A percentile compares a stretch with the other conserved stretches of the same genome.
phyloP scores from a whole-genome alignment of 1,284 basidiomycete genomes.

The Austroboletus novae-zelandiae region DNA sequence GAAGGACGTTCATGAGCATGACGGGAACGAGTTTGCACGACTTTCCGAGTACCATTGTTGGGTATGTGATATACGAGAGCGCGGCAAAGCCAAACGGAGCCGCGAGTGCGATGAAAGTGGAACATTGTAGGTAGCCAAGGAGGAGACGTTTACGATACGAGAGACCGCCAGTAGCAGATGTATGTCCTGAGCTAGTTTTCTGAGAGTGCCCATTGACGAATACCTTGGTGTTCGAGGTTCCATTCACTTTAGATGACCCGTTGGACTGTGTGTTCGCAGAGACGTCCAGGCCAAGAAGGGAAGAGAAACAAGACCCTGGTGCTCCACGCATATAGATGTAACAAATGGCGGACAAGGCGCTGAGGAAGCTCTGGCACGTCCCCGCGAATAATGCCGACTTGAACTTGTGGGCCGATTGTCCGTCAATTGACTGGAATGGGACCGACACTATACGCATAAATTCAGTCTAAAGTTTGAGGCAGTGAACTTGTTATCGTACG shows the following conservation, averaged over 20 bases:
- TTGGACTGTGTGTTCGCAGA: conserved; percentile 21
- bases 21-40: conserved; percentile 98
- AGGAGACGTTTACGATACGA: conserved; percentile 53
- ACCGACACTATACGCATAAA: conserved; percentile 61
- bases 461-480: conserved; percentile 6
- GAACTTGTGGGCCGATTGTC: conserved; percentile 71
- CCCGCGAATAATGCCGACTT: conserved; percentile 86
- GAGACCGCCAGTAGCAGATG: conserved; percentile 42
- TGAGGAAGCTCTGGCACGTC: conserved; percentile 82
- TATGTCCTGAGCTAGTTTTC: conserved; percentile 33
- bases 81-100: conserved; percentile 95
- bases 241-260: conserved; percentile 24
- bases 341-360: conserved; percentile 71
- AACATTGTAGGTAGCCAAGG: conserved; percentile 76
- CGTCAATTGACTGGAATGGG: conserved; percentile 72
- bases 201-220: conserved; percentile 20
- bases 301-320: conserved; percentile 46
- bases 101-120: conserved; percentile 86
- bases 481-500: conserved; percentile 46
- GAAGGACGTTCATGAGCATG: conserved; percentile 90
- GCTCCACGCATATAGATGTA: conserved; percentile 77
- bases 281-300: conserved; percentile 55
- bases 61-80: conserved; percentile 95
- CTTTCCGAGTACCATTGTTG: conserved; percentile 97
- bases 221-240: conserved; percentile 25